phyloP scores from a whole-genome alignment of 2,329 filamentous ascomycete genomes.

The Botrytis elliptica region DNA sequence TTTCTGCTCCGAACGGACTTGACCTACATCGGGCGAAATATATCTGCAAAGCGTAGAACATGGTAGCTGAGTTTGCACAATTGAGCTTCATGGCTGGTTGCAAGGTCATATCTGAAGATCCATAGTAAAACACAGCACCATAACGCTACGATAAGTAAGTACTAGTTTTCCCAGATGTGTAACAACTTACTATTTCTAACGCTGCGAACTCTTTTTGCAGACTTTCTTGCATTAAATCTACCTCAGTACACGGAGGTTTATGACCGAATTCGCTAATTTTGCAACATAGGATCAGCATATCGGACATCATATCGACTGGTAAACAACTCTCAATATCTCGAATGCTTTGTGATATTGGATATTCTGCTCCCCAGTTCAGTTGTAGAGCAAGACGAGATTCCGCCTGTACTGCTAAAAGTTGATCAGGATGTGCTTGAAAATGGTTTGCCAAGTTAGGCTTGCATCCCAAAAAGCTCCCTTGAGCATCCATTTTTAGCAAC shows the following conservation, averaged over 20 bases:
- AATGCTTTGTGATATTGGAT: conserved; percentile 26
- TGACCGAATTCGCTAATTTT: conserved; percentile 7
- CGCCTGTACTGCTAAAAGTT: conserved; percentile 15
- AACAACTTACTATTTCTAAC: conserved; percentile 8
- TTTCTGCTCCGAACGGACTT: conserved; percentile 6
- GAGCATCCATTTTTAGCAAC: conserved; percentile 25
- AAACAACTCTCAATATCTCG: conserved; percentile 25
- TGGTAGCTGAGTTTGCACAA: conserved; percentile 23
- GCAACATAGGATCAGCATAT: conserved; percentile 21
- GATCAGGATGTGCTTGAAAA: conserved; percentile 20
- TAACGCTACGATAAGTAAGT: background rate
- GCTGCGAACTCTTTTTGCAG: background rate
- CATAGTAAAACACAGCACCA: conserved; percentile 22
- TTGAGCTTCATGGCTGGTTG: conserved; percentile 26
- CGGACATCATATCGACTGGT: conserved; percentile 27
- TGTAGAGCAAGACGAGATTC: conserved; percentile 23
- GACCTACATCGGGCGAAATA: conserved; percentile 11
- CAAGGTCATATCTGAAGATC: conserved; percentile 23
- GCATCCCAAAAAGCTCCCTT: conserved; percentile 25
- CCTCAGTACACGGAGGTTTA: background rate
- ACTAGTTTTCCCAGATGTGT: background rate
- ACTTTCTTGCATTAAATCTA: background rate
- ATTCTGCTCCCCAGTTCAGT: conserved; percentile 23
- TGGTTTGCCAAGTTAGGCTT: conserved; percentile 21
- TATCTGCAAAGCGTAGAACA: conserved; percentile 21